These are phyloP conservation scores for Umbelopsis isabellina DNA, from an alignment of 192 early-diverging fungal genomes.

Conservation along the genomic window DNA sequence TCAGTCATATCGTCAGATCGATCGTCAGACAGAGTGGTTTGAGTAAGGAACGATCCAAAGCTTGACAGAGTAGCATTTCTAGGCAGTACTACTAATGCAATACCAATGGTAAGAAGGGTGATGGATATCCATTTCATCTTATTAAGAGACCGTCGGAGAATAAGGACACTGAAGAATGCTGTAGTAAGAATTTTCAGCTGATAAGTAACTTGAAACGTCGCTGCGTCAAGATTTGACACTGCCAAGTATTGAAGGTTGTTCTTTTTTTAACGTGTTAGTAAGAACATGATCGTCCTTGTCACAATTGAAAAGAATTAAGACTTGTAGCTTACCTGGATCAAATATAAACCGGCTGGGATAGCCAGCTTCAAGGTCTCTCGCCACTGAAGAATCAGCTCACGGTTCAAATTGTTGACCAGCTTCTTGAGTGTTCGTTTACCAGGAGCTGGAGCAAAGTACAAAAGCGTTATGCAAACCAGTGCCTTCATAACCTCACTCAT, in stretches of 20 bases:
- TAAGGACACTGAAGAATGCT: conserved; percentile 89
- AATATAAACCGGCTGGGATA: conserved; percentile 91
- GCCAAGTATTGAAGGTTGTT: conserved; percentile 98
- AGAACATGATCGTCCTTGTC: not conserved
- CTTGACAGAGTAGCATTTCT: conserved; percentile 23
- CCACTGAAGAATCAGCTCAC: conserved; percentile 43
- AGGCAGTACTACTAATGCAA: conserved; percentile 74
- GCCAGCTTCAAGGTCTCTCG: conserved; percentile 68
- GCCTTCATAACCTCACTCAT: conserved; percentile 86
- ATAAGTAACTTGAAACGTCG: conserved; percentile 98
- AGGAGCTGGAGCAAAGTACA: conserved; percentile 21
- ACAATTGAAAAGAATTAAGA: not conserved
- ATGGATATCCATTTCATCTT: conserved; percentile 84
- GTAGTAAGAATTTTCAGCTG: conserved; percentile 98
- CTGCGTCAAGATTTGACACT: conserved; percentile 84
- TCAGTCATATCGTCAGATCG: conserved; percentile 18
- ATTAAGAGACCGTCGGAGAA: conserved; percentile 74
- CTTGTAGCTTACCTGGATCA: conserved; percentile 66
- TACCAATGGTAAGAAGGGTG: conserved; percentile 80
- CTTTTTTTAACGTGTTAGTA: conserved; percentile 25
- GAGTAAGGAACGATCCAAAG: conserved; percentile 25
- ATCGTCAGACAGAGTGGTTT: conserved; percentile 11
- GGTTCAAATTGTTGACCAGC: conserved; percentile 22
- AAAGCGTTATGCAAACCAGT: conserved; percentile 53
- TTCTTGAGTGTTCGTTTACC: conserved; percentile 28